A percentile compares a stretch with the other conserved stretches of the same genome.
Conservation (phyloP, 2,329 filamentous ascomycete species). For the Alternaria triticimaculans region DNA sequence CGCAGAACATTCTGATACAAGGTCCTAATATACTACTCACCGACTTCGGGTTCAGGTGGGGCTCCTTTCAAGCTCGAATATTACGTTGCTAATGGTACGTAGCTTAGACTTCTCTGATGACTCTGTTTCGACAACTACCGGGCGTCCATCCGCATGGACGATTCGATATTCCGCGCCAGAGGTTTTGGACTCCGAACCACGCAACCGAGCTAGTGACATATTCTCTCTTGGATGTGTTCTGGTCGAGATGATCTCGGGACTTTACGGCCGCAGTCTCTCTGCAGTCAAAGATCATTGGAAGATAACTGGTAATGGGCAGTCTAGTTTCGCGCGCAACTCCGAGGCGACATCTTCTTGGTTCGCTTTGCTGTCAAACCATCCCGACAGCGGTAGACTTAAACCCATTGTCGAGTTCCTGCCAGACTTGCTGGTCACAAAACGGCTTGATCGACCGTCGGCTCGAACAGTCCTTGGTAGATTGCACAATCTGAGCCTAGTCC, state of each 20-base stretch:
- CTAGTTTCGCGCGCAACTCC: background rate
- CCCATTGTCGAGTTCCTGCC: background rate
- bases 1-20: background rate
- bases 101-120: background rate
- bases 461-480: background rate
- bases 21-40: background rate
- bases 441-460: background rate
- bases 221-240: background rate
- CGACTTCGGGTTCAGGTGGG: background rate
- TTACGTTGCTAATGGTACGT: background rate
- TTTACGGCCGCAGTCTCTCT: background rate
- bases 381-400: background rate
- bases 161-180: background rate
- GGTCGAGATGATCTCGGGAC: background rate
- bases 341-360: background rate
- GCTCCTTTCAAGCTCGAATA: no score
- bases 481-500: accelerated
- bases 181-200: background rate
- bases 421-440: background rate
- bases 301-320: background rate
- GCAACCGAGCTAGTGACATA: background rate
- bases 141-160: background rate
- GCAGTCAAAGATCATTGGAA: background rate
- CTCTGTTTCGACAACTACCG: background rate
- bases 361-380: background rate